These are phyloP conservation scores for Trichomonascus vanleenenianus DNA, from an alignment of 805 yeast species.

Conservation along the genomic window DNA sequence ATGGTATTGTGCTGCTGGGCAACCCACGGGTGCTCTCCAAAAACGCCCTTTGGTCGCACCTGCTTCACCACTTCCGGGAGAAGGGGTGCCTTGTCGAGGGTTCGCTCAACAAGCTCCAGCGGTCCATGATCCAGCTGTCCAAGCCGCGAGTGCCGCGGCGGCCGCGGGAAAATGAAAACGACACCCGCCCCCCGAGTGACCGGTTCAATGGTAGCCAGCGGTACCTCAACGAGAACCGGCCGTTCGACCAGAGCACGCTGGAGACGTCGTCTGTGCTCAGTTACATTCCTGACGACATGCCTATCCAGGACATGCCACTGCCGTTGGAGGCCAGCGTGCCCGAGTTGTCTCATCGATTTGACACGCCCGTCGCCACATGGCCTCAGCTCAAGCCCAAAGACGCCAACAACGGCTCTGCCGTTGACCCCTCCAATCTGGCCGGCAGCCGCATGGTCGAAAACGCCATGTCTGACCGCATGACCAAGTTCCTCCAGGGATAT, in stretches of 20 bases:
- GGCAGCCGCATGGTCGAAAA: slow-evolving; percentile 11
- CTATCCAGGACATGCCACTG: slow-evolving; percentile 18
- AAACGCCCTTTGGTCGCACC: slow-evolving; percentile 69
- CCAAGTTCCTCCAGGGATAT: slow-evolving; percentile 8
- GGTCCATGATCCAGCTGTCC: slow-evolving; percentile 35
- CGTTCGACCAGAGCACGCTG: neutral
- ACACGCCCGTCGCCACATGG: slow-evolving; percentile 2
- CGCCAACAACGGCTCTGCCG: neutral
- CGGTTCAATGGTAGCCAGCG: neutral
- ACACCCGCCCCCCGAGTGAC: neutral
- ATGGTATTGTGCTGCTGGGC: slow-evolving; percentile 74
- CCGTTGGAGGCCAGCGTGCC: slow-evolving; percentile 13
- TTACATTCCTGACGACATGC: slow-evolving; percentile 4
- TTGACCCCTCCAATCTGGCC: slow-evolving; percentile 1
- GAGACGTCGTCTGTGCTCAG: slow-evolving; percentile 7
- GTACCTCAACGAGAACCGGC: slow-evolving; percentile 5
- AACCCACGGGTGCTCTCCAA: slow-evolving; percentile 71
- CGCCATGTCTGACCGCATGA: slow-evolving; percentile 19
- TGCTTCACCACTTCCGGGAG: slow-evolving; percentile 72
- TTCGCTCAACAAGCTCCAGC: slow-evolving; percentile 66
- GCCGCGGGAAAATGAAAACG: neutral
- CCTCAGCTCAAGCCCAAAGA: neutral
- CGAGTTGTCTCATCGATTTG: slow-evolving; percentile 6
- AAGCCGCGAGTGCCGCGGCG: slow-evolving; percentile 13
- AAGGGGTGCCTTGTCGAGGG: slow-evolving; percentile 89